Evolutionary conservation across 495 filamentous ascomycete species (phyloP).

Genomic region (Schizothecium vesticola): DNA sequence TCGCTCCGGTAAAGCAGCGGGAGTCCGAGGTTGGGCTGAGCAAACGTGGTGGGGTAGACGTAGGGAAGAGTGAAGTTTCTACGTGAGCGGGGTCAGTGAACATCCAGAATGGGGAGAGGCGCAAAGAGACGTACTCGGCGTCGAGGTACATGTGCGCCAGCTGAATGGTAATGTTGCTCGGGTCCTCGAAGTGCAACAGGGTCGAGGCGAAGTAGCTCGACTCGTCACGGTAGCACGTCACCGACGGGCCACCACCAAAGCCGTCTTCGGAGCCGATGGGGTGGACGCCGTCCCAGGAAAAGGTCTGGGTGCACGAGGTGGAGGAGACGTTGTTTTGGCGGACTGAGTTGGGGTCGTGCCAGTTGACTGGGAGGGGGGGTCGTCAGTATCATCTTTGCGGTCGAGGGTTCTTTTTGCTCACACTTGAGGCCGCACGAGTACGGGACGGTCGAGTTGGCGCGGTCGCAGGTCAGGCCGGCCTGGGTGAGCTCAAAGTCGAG

Average conservation of each 20-base stretch:
- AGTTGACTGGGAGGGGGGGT: conserved; percentile 21
- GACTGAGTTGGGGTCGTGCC: conserved; percentile 34
- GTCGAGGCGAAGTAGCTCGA: conserved; percentile 22
- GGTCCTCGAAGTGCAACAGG: conserved; percentile 19
- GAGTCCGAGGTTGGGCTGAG: conserved; percentile 2
- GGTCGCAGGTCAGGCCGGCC: conserved; percentile 22
- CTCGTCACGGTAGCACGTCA: conserved; percentile 18
- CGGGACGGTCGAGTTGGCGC: neutral
- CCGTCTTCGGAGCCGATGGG: conserved; percentile 9
- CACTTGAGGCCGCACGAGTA: conserved; percentile 24
- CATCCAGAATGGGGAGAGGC: neutral
- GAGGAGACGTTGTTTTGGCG: conserved; percentile 25
- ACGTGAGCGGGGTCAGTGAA: neutral
- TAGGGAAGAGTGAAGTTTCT: conserved; percentile 27
- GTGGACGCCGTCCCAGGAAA: conserved; percentile 30
- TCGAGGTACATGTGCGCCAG: conserved; percentile 30
- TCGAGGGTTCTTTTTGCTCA: conserved; percentile 6
- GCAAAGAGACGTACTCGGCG: conserved; percentile 20
- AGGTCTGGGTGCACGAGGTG: conserved; percentile 20
- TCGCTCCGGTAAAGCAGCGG: neutral
- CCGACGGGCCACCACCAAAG: conserved; percentile 15
- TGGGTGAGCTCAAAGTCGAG: conserved; percentile 20
- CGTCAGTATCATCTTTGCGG: neutral
- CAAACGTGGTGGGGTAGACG: conserved; percentile 22
- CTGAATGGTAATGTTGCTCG: conserved; percentile 29